Evolutionary conservation across 257 asterid genomes (phyloP).

Genomic region (Lycium ferocissimum): DNA sequence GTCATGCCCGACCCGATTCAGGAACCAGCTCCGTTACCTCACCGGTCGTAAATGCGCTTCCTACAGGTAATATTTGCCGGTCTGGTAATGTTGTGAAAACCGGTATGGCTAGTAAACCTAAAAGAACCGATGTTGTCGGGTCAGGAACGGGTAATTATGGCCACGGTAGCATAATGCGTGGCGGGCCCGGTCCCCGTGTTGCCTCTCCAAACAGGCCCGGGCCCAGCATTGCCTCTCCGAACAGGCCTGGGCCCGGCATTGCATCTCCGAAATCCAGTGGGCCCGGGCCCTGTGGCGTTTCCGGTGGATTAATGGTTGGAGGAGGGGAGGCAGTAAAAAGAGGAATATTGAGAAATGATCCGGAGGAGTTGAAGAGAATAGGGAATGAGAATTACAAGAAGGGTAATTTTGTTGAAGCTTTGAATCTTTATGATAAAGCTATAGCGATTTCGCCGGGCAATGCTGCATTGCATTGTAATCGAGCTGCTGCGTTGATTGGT

Average conservation of each 20-base stretch:
- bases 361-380: conserved; percentile 67
- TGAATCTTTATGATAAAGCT: conserved; percentile 69
- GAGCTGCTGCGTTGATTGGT: conserved; percentile 72
- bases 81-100: conserved; percentile 62
- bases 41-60: conserved; percentile 53
- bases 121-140: conserved; percentile 56
- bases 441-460: conserved; percentile 58
- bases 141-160: conserved; percentile 49
- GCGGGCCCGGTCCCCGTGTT: conserved; percentile 26
- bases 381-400: conserved; percentile 70
- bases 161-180: conserved; percentile 74
- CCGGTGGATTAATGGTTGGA: conserved; percentile 53
- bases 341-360: conserved; percentile 40
- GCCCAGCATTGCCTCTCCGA: conserved; percentile 58
- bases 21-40: conserved; percentile 49
- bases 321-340: not conserved
- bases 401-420: conserved; percentile 67
- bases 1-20: conserved; percentile 45
- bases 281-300: not conserved
- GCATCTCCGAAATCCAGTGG: too few species aligned
- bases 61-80: conserved; percentile 75
- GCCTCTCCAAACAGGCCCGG: conserved; percentile 16
- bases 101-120: conserved; percentile 56
- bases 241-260: conserved; percentile 44
- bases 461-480: conserved; percentile 59